A percentile compares a stretch with the other conserved stretches of the same genome.
phyloP scores from a whole-genome alignment of 345 rosid species.

The Rhodamnia rubescens region DNA sequence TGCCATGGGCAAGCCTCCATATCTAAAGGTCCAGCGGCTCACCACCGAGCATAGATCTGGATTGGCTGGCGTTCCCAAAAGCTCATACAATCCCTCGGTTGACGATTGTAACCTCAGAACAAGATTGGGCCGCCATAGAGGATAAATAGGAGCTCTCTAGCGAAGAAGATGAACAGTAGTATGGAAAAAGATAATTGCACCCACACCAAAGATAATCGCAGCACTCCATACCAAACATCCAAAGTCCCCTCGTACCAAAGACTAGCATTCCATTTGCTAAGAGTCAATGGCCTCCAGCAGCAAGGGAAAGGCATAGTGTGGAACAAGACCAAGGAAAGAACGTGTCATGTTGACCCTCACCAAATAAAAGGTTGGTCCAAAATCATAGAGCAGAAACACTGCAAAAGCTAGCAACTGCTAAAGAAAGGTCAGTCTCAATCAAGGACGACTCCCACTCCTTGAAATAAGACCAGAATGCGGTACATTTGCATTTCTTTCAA shows the following conservation, averaged over 20 bases:
- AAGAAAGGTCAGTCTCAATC: background rate
- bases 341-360: background rate
- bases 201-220: background rate
- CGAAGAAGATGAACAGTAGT: background rate
- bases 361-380: background rate
- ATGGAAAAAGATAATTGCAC: background rate
- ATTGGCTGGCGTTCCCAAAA: background rate
- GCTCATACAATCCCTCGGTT: background rate
- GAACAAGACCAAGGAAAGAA: background rate
- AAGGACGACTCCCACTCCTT: background rate
- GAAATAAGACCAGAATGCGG: background rate
- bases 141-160: background rate
- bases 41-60: background rate
- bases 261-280: background rate
- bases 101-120: background rate
- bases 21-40: background rate
- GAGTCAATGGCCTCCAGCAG: background rate
- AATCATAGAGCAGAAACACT: background rate
- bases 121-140: background rate
- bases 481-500: background rate
- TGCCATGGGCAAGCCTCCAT: background rate
- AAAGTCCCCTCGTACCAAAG: background rate
- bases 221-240: background rate
- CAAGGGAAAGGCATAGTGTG: background rate
- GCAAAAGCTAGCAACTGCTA: background rate